Evolutionary conservation across 2,329 filamentous ascomycete species (phyloP).

Genomic region (Daldinia sp.): DNA sequence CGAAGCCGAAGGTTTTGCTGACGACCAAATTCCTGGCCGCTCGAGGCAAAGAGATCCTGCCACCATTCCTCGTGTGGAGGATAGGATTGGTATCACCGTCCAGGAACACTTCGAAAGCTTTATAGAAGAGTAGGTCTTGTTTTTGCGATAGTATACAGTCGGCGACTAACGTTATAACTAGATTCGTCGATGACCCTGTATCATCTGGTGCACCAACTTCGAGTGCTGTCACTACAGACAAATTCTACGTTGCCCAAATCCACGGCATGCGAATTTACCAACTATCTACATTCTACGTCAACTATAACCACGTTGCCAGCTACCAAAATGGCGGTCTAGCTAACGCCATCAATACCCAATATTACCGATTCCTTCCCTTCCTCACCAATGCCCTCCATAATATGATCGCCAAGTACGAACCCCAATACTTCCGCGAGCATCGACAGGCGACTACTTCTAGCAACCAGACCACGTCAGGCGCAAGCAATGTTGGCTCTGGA

Average conservation of each 20-base stretch:
- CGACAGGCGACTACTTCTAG: slow-evolving; percentile 82
- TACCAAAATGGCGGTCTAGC: slow-evolving; percentile 83
- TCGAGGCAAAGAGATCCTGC: slow-evolving; percentile 57
- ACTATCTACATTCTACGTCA: slow-evolving; percentile 86
- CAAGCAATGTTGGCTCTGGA: slow-evolving; percentile 67
- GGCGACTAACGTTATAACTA: slow-evolving; percentile 38
- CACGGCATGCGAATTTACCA: slow-evolving; percentile 76
- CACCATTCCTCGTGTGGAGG: slow-evolving; percentile 75
- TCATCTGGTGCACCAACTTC: slow-evolving; percentile 70
- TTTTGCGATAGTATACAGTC: slow-evolving; percentile 8
- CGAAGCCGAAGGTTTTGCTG: slow-evolving; percentile 68
- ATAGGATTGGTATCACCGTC: slow-evolving; percentile 77
- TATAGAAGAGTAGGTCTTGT: slow-evolving; percentile 70
- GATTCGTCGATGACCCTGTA: slow-evolving; percentile 74
- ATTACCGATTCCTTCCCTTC: slow-evolving; percentile 95
- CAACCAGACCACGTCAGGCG: slow-evolving; percentile 72
- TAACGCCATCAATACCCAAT: slow-evolving; percentile 85
- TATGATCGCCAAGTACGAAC: slow-evolving; percentile 92
- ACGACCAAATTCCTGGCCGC: slow-evolving; percentile 67
- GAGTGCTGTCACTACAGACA: slow-evolving; percentile 77
- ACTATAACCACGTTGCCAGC: slow-evolving; percentile 82
- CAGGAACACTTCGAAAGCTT: slow-evolving; percentile 82
- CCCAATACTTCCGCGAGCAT: slow-evolving; percentile 92
- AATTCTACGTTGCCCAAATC: slow-evolving; percentile 86
- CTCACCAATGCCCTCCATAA: slow-evolving; percentile 89